These are phyloP conservation scores for Collybia nuda DNA, from an alignment of 768 basidiomycete species.

Conservation along the genomic window DNA sequence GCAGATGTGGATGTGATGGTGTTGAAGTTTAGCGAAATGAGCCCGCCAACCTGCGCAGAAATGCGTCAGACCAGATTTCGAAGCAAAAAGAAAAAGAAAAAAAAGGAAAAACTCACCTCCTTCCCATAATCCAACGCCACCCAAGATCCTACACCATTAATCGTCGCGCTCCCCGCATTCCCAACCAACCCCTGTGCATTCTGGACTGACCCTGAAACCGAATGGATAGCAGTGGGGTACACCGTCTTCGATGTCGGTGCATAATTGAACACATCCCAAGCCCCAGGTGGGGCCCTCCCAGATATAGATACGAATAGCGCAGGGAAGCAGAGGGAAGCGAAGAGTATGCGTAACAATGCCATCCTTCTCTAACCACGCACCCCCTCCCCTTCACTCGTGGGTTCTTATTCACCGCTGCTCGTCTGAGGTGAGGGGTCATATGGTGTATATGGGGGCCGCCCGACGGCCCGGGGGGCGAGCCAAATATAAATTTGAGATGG, in stretches of 20 bases:
- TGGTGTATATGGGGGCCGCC: too few species aligned
- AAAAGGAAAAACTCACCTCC: slow-evolving; percentile 34
- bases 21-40: slow-evolving; percentile 48
- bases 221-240: slow-evolving; percentile 39
- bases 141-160: slow-evolving; percentile 42
- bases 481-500: too few species aligned
- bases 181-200: slow-evolving; percentile 31
- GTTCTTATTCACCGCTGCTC: too few species aligned
- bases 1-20: slow-evolving; percentile 28
- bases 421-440: too few species aligned
- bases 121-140: slow-evolving; percentile 55
- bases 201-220: slow-evolving; percentile 31
- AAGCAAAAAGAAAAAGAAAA: too few species aligned
- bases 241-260: slow-evolving; percentile 48
- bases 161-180: slow-evolving; percentile 34
- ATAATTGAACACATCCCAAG: slow-evolving; percentile 54
- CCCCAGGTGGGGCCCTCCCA: slow-evolving; percentile 40
- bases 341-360: too few species aligned
- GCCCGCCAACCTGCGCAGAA: slow-evolving; percentile 51
- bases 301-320: not conserved
- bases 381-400: too few species aligned
- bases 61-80: not conserved
- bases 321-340: too few species aligned
- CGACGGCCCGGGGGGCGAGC: too few species aligned
- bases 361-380: too few species aligned